Evolutionary conservation across 2,329 filamentous ascomycete species (phyloP), one percentile per base, ranked within the genome.

Genomic region (Dactylellina parvicollis): DNA sequence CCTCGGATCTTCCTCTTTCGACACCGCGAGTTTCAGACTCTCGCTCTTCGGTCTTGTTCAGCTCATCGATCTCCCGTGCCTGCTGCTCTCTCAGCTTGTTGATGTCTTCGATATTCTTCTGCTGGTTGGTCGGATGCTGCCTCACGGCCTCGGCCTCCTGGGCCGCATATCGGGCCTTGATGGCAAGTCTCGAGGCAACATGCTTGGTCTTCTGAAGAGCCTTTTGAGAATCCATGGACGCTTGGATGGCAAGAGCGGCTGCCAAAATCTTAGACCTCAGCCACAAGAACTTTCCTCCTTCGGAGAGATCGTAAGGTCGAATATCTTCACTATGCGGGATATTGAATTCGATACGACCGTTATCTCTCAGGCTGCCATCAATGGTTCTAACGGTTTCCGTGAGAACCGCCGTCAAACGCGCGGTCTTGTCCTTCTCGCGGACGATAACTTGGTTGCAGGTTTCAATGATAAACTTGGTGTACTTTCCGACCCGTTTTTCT

Each of bases 101-200:
- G 34, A 72, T 72, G 42, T 72, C 67, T n/a, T 72, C 67, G 30
- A 72, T 72, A n/a, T 72, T 72, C 52, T 72, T 59, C 40, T 72
- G 67, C 28, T 72, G 67, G n/a, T 72, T 65, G 18, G 59, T 65
- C 5, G 67, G 67, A 26, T 65, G 54, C 46, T 65, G 67, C 34
- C 44, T 65, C 10, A 72, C 60, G 10, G 67, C 67, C 28, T 72
- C 67, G 18, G 67, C 67, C 34, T 72, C 67, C 20, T 72, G 67
- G 18, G 67, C 67, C 4, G 67, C 67, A 20, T 72, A 72, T 38
- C 59, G 50, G 12, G 67, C 67, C 16, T 72, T 72, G 44, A 72
- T 72, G 8, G 67, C 44, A 10, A 72, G 59, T 30, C 59, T 72
- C 4, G 44, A 14, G 28, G 67, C 59, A 12, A 72, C 59, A 24